phyloP scores from a whole-genome alignment of 169 alveolate species.

The Eimeria sp. region DNA sequence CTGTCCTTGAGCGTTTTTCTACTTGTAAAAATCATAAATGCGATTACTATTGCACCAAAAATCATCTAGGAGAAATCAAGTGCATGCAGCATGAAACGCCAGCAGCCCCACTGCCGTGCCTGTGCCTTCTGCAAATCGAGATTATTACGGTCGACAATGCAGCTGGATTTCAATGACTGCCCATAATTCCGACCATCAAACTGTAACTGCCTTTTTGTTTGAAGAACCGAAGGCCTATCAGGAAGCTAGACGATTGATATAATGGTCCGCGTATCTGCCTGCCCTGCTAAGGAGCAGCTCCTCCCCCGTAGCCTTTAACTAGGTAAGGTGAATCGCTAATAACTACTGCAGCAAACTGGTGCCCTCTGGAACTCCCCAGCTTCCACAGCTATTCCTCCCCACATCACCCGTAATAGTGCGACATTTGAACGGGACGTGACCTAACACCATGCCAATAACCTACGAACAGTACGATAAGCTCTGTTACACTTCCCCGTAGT shows the following conservation, averaged over 20 bases:
- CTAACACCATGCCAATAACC: no score
- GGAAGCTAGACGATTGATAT: no score
- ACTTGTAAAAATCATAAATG: not conserved
- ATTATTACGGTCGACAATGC: not conserved
- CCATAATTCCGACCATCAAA: not conserved
- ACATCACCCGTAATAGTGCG: not conserved
- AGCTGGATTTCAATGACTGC: not conserved
- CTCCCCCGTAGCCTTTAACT: not conserved
- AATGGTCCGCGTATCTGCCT: no score
- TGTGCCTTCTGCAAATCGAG: not conserved
- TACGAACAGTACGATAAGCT: no score
- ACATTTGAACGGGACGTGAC: no score
- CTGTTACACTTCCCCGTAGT: no score
- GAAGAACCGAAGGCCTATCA: no score
- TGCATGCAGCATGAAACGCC: constrained; percentile 11
- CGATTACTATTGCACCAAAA: not conserved
- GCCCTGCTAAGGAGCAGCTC: not conserved
- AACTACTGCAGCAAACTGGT: not conserved
- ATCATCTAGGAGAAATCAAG: not conserved
- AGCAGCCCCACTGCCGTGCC: constrained; percentile 16
- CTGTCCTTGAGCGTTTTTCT: not conserved
- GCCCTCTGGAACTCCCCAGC: not conserved
- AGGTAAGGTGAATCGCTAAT: not conserved
- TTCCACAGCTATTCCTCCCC: not conserved
- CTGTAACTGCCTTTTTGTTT: no score